A percentile compares a stretch with the other conserved stretches of the same genome.
These are phyloP conservation scores for Mytilinidion resinicola DNA, from an alignment of 495 filamentous ascomycete genomes.

Conservation along the genomic window DNA sequence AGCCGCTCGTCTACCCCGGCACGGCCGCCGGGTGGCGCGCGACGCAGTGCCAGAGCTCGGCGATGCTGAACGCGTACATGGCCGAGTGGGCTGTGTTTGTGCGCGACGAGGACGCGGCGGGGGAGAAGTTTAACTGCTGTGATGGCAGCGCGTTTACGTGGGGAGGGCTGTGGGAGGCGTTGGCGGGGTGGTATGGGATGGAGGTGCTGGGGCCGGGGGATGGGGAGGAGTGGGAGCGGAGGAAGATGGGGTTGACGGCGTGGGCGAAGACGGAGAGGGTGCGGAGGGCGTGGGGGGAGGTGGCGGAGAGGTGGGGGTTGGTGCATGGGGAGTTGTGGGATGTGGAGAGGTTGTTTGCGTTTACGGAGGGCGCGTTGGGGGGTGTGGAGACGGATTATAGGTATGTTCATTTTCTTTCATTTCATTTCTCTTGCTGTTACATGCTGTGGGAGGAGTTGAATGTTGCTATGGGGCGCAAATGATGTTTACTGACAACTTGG, in stretches of 20 bases:
- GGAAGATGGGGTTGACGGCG: too few species aligned
- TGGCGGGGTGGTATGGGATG: slow-evolving; percentile 43
- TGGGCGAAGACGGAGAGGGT: neutral
- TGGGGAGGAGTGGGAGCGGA: too few species aligned
- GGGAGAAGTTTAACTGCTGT: slow-evolving; percentile 44
- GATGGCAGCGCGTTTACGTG: slow-evolving; percentile 42
- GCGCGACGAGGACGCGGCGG: slow-evolving; percentile 25
- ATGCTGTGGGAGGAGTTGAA: neutral
- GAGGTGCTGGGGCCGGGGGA: slow-evolving; percentile 23
- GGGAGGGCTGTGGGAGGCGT: slow-evolving; percentile 42
- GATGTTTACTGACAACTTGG: neutral
- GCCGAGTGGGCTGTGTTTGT: slow-evolving; percentile 47
- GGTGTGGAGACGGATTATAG: slow-evolving; percentile 14
- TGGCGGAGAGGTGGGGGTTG: slow-evolving; percentile 1
- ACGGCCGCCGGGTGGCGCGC: slow-evolving; percentile 37
- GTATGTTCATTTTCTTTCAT: slow-evolving; percentile 23
- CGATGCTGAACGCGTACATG: slow-evolving; percentile 40
- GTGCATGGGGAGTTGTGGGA: slow-evolving; percentile 28
- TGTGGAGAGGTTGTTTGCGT: slow-evolving; percentile 36
- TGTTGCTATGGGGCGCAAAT: neutral
- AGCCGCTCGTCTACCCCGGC: slow-evolving; percentile 42
- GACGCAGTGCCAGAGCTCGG: slow-evolving; percentile 38
- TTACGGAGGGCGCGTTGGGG: slow-evolving; percentile 29
- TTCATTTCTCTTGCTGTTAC: neutral
- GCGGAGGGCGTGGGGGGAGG: slow-evolving; percentile 16